Conservation (phyloP, 345 rosid species). For the Carallia pectinifolia region DNA sequence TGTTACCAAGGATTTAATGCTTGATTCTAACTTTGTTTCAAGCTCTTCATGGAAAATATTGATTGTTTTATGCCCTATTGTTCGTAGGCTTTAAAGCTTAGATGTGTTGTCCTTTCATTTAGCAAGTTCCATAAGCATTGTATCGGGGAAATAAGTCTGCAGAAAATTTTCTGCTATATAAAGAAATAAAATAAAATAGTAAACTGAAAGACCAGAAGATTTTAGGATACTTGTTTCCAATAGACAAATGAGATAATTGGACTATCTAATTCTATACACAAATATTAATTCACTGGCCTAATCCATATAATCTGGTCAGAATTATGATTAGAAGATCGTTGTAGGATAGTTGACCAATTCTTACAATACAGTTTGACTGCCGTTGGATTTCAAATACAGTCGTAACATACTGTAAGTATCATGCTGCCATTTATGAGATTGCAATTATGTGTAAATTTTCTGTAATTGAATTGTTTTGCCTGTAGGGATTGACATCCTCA, state of each 20-base stretch:
- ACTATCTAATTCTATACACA: too few relatives aligned
- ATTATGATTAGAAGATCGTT: neutral
- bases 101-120: neutral
- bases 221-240: too few relatives aligned
- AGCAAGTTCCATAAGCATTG: neutral
- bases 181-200: too few relatives aligned
- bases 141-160: too few relatives aligned
- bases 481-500: conserved; percentile 78
- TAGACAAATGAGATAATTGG: too few relatives aligned
- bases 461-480: conserved; percentile 1
- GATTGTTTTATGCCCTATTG: too few relatives aligned
- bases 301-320: neutral
- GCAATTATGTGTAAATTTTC: neutral
- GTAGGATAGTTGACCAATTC: neutral
- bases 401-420: neutral
- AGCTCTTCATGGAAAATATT: neutral
- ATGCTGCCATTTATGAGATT: conserved; percentile 4
- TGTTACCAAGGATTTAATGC: neutral
- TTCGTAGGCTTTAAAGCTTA: neutral
- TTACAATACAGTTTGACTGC: neutral
- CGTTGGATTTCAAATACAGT: conserved; percentile 1
- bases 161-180: too few relatives aligned
- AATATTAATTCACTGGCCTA: neutral
- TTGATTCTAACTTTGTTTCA: neutral
- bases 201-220: too few relatives aligned